Base-by-base conservation (phyloP, 176 grass and related monocot genomes). In the Triticum monococcum region DNA sequence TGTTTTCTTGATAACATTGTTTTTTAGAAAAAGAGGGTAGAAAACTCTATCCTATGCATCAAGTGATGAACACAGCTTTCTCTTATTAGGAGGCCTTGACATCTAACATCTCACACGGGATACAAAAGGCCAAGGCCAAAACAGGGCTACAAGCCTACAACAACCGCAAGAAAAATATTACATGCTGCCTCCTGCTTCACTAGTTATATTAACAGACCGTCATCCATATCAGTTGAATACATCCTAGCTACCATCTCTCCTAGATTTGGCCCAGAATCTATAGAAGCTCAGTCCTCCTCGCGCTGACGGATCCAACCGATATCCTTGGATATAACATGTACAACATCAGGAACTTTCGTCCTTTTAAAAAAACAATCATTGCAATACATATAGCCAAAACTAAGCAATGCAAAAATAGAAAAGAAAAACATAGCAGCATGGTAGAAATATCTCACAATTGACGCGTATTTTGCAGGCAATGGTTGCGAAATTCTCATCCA, bases 401-500 rank as follows among this genome's bases (percentile, higher is more conserved):
- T 82, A 11, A 54, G 16, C 1, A 18, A 18, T 54, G 4, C 56
- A 71, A 48, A 32, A 25, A 22, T 69, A 30, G 28, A 30, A 30
- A 11, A 62, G 35, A 10, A 64, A 41, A 7, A 31, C 7, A 17
- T 46, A 13, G 20, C 16, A 16, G 5, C 35, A 45, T 1, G 32
- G 43, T 17, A 33, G 56, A 65, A 8, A 79, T 68, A 14, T 43
- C 31, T 72, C 20, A 31, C 22, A 36, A 30, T 22, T 88, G 5
- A 32, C 23, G 14, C 23, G 1, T 65, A 14, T 87, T 91, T 91
- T 68, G 3, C 71, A 98, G 93, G 96, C 93, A 77, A 94, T 98
- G 93, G 56, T 98, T 82, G 78, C 79, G 35, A 98, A 92, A 87
- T 98, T 82, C 83, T 81, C 93, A 60, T 92, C 93, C 68, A 92